Conservation (phyloP, 345 rosid genomes). For the Garcia nutans region DNA sequence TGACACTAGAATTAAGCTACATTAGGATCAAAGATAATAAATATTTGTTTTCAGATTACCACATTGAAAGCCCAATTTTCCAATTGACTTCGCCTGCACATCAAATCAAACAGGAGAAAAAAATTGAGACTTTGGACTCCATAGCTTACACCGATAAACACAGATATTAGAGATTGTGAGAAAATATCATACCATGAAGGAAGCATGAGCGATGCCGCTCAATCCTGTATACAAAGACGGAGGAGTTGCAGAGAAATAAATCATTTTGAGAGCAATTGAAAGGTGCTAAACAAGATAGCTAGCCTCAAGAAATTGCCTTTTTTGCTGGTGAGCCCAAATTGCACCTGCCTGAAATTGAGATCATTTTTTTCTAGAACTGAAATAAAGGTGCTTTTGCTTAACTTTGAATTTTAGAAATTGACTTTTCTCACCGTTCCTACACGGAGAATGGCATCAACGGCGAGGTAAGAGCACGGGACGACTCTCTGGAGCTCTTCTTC, state of each 20-base stretch:
- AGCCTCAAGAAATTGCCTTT: conserved; percentile 35
- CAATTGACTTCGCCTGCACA: conserved; percentile 62
- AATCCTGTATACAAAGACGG: conserved; percentile 43
- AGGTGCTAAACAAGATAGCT: neutral
- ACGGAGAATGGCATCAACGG: conserved; percentile 62
- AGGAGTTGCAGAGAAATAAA: neutral
- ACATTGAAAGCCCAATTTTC: conserved; percentile 57
- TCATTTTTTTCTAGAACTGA: neutral
- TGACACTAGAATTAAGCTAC: neutral
- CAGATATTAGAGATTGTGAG: no score
- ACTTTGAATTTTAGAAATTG: no score
- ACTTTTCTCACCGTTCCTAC: conserved; percentile 50
- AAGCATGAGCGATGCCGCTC: conserved; percentile 56
- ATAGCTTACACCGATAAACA: neutral
- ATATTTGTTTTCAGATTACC: conserved; percentile 42
- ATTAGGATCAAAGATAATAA: neutral
- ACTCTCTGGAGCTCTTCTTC: conserved; percentile 47
- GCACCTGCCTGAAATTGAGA: conserved; percentile 63
- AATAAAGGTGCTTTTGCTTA: neutral
- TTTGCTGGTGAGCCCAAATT: conserved; percentile 58
- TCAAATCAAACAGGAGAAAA: neutral
- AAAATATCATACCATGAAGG: conserved; percentile 56
- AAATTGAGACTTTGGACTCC: neutral
- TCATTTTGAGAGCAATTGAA: neutral
- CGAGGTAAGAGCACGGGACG: conserved; percentile 78